Base-by-base conservation (phyloP, 352 stramenopile genomes). In the Globisporangium paddicum region DNA sequence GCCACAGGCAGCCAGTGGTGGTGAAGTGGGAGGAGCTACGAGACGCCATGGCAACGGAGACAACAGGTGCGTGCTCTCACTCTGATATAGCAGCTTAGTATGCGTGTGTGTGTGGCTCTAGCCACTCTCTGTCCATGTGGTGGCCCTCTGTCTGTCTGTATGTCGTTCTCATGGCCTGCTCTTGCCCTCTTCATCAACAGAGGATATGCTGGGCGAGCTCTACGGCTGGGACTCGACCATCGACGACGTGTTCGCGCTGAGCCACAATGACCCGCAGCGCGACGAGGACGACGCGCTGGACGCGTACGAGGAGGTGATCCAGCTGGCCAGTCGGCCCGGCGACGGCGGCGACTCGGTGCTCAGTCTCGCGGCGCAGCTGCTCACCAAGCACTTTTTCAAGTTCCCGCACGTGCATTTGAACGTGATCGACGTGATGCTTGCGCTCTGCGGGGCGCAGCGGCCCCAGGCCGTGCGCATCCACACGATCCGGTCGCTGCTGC, bases 391-490 rank as follows among this genome's bases (percentile, higher is more conserved):
- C 54, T 93, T 91, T 53, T 73, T 76, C 64, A 79, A 82, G 63
- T 91, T 90, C 60, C 79, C 77, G 21, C 81, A 91, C 66, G 79
- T 91, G 40, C 75, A 90, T 50, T 42, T 82, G 54, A 90, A 91
- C 59, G 79, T 93, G 14, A 68, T 91, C 32, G 69, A 84, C 55
- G 73, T 81, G 42, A 48, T 90, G 54, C 65, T 92, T 5, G 66
- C 66, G 42, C 72, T 91, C 3, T 86, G 67, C 42, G 57, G 56
- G 0, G 41, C 64, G 5, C 54, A 66, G 49, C 78, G 71, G 16
- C 68, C 82, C 26, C 71, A 86, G 41, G 68, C 80, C 13, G 79
- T 90, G 60, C 82, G 82, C 38, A 89, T 93, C 67, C 77, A 92
- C 71, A 82, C 78, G 55, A 66, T 92, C 56, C 79, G 79, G 42